Conservation (phyloP, 176 grass and related monocot species). For the Echinochloa phyllopogon region DNA sequence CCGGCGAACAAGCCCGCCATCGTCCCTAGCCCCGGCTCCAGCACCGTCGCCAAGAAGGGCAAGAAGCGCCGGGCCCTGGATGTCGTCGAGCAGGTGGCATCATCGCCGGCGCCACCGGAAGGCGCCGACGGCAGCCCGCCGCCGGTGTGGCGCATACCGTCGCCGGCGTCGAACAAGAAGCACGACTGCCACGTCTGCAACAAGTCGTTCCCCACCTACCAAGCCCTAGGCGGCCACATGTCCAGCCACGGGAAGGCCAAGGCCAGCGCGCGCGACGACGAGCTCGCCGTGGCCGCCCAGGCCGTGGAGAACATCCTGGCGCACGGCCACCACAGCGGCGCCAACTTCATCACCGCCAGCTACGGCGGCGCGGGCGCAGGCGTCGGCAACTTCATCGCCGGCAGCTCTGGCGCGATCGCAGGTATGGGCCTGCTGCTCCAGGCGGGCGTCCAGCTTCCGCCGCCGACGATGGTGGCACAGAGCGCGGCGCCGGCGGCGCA, state of each 20-base stretch:
- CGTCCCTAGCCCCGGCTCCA: background rate
- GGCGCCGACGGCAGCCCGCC: background rate
- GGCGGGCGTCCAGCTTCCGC: background rate
- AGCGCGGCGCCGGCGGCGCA: background rate
- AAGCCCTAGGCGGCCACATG: slow-evolving; percentile 59
- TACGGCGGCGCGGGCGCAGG: no score
- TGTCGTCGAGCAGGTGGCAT: background rate
- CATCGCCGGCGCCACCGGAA: background rate
- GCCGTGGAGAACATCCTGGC: slow-evolving; percentile 18
- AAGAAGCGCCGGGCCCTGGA: slow-evolving; percentile 14
- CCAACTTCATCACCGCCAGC: background rate
- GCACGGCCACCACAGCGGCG: background rate
- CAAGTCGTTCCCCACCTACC: slow-evolving; percentile 46
- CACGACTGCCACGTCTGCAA: slow-evolving; percentile 35
- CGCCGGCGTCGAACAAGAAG: slow-evolving; percentile 39
- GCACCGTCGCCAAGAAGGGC: background rate
- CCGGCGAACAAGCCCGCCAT: background rate
- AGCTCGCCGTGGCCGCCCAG: background rate
- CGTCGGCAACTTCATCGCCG: background rate
- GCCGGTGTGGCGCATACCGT: slow-evolving; percentile 35
- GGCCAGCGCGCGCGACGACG: slow-evolving; percentile 4
- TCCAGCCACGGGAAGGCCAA: slow-evolving; percentile 34
- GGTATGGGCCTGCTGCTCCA: background rate
- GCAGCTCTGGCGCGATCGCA: no score
- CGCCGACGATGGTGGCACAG: no score